Evolutionary conservation across 306 rosid species (phyloP).

Genomic region (Neltuma alba): DNA sequence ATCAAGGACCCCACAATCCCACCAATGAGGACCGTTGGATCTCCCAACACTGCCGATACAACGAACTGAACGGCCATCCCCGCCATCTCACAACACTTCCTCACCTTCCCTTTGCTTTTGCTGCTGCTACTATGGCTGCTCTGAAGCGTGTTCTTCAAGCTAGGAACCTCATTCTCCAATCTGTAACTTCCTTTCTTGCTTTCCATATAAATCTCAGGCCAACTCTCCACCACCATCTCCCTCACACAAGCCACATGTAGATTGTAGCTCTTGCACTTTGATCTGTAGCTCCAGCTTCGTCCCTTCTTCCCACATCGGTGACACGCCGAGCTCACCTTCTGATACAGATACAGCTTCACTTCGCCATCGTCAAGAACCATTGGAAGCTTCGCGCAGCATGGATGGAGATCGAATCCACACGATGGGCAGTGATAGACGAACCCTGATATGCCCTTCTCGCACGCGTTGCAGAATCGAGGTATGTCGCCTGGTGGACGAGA

Average conservation of each 20-base stretch:
- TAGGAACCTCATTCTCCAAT: conserved; percentile 53
- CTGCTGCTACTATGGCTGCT: conserved; percentile 12
- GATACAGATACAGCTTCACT: conserved; percentile 53
- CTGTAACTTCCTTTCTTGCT: conserved; percentile 32
- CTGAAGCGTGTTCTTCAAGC: conserved; percentile 54
- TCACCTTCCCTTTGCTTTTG: conserved; percentile 63
- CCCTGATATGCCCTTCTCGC: conserved; percentile 71
- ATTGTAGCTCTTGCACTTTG: conserved; percentile 75
- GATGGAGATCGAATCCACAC: conserved; percentile 89
- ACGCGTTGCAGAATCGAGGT: conserved; percentile 82
- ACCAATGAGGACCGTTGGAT: conserved; percentile 86
- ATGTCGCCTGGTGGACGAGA: conserved; percentile 60
- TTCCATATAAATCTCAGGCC: conserved; percentile 67
- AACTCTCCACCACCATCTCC: conserved; percentile 83
- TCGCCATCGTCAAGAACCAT: conserved; percentile 67
- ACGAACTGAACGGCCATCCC: conserved; percentile 77
- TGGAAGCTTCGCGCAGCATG: conserved; percentile 94
- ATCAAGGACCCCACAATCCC: conserved; percentile 76
- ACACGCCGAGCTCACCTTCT: conserved; percentile 71
- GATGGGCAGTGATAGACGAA: conserved; percentile 76
- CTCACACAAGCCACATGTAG: conserved; percentile 91
- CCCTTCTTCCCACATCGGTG: conserved; percentile 85
- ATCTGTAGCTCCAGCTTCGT: conserved; percentile 89
- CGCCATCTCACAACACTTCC: conserved; percentile 75
- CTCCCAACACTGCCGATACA: conserved; percentile 86